These are phyloP conservation scores for Heterobasidion parviporum DNA, from an alignment of 1,284 basidiomycete genomes.

Conservation along the genomic window DNA sequence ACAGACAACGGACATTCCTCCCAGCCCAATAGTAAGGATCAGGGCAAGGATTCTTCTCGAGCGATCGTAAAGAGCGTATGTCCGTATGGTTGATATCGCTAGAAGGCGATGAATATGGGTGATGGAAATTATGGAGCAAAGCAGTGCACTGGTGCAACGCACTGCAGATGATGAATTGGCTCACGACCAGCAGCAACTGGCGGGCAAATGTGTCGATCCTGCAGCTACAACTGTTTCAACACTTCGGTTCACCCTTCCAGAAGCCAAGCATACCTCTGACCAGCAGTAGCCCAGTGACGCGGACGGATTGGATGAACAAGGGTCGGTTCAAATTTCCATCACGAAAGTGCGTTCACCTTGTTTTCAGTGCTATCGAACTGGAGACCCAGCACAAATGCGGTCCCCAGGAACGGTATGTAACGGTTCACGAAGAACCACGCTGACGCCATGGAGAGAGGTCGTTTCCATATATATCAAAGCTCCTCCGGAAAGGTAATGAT, in stretches of 20 bases:
- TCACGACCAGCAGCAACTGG: background rate
- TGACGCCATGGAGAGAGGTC: background rate
- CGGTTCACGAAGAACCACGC: background rate
- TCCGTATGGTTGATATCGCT: background rate
- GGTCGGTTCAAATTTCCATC: too few species aligned
- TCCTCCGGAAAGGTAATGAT: background rate
- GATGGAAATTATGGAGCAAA: background rate
- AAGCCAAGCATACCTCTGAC: background rate
- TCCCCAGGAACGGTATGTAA: background rate
- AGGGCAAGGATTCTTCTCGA: background rate
- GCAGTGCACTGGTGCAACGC: background rate
- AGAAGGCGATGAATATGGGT: background rate
- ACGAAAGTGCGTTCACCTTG: too few species aligned
- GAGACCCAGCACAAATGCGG: too few species aligned
- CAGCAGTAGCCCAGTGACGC: too few species aligned
- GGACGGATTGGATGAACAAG: too few species aligned
- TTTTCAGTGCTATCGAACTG: too few species aligned
- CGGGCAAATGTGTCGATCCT: background rate
- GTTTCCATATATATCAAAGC: background rate
- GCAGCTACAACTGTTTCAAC: background rate
- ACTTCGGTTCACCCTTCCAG: background rate
- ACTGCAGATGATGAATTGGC: background rate
- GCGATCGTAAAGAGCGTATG: background rate
- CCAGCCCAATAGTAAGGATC: background rate
- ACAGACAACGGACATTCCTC: background rate